Percentiles rank a stretch among this genome's conserved stretches.
These are phyloP conservation scores for Rhodotorula babjevae DNA, from an alignment of 768 basidiomycete genomes.

Conservation along the genomic window DNA sequence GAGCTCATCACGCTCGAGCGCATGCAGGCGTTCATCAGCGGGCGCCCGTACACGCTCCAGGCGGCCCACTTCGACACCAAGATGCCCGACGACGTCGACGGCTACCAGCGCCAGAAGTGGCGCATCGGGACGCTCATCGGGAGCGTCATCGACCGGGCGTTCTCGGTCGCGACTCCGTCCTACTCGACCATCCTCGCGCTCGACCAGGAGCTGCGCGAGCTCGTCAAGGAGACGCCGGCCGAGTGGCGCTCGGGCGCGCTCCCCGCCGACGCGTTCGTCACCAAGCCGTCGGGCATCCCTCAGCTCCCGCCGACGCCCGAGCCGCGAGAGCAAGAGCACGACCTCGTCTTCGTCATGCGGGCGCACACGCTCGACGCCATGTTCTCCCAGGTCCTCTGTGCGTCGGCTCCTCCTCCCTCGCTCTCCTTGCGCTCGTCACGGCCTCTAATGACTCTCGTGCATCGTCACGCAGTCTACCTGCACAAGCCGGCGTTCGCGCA, in stretches of 20 bases:
- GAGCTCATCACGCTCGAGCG: slow-evolving; percentile 28
- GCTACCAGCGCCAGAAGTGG: slow-evolving; percentile 27
- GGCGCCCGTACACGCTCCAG: slow-evolving; percentile 17
- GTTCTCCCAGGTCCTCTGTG: slow-evolving; percentile 22
- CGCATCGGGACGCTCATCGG: slow-evolving; percentile 24
- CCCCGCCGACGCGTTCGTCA: slow-evolving; percentile 9
- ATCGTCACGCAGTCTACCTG: background rate
- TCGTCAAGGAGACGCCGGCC: slow-evolving; percentile 18
- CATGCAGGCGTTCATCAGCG: slow-evolving; percentile 24
- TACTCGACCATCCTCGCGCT: slow-evolving; percentile 29
- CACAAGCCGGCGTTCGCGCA: slow-evolving; percentile 30
- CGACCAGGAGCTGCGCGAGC: slow-evolving; percentile 28
- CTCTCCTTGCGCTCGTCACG: no score
- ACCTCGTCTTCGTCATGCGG: background rate
- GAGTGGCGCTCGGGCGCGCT: slow-evolving; percentile 14
- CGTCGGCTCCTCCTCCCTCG: background rate
- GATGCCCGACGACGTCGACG: slow-evolving; percentile 8
- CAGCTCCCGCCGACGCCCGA: background rate
- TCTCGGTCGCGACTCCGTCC: slow-evolving; percentile 23
- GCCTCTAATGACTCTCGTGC: background rate
- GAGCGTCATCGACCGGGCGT: slow-evolving; percentile 27
- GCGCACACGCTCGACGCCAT: slow-evolving; percentile 28
- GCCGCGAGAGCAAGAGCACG: background rate
- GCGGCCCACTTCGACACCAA: slow-evolving; percentile 24
- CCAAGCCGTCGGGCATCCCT: slow-evolving; percentile 13